Percentiles rank a stretch among this genome's conserved stretches.
phyloP scores from a whole-genome alignment of 148 eudicot species.

The Suaeda aralocaspica region DNA sequence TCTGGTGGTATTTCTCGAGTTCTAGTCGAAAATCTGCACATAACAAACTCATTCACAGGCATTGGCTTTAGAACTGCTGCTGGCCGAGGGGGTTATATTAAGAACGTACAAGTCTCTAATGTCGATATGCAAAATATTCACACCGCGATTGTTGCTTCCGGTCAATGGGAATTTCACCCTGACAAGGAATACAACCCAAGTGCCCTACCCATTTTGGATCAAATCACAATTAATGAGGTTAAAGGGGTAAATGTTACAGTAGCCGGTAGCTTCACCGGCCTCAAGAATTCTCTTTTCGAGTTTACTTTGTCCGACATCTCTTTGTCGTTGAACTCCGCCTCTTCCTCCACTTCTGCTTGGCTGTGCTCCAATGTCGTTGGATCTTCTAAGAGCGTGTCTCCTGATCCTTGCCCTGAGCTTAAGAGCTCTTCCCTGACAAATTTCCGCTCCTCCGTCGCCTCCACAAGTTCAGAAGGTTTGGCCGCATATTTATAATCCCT shows the following conservation, averaged over 20 bases:
- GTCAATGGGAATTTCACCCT: conserved; percentile 39
- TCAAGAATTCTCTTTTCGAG: conserved; percentile 40
- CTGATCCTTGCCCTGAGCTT: conserved; percentile 48
- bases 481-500: conserved; percentile 27
- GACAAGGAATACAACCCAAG: conserved; percentile 38
- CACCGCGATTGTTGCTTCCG: conserved; percentile 41
- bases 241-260: conserved; percentile 31
- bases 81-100: conserved; percentile 50
- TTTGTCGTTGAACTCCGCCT: conserved; percentile 25
- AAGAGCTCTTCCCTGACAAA: conserved; percentile 10
- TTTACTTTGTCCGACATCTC: conserved; percentile 35
- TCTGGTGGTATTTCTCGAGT: conserved; percentile 49
- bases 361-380: conserved; percentile 48
- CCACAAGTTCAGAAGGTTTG: conserved; percentile 26
- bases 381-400: conserved; percentile 33
- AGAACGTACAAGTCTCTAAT: conserved; percentile 29
- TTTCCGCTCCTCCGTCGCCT: conserved; percentile 24
- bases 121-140: conserved; percentile 31
- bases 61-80: conserved; percentile 39
- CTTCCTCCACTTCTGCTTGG: conserved; percentile 29
- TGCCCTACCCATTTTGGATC: conserved; percentile 34
- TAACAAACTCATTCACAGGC: conserved; percentile 34
- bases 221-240: conserved; percentile 32
- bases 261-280: conserved; percentile 46
- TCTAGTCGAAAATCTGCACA: conserved; percentile 25